Percentiles rank a stretch among this genome's conserved stretches.
phyloP scores from a whole-genome alignment of 306 rosid species.

The Trichosanthes truncata region DNA sequence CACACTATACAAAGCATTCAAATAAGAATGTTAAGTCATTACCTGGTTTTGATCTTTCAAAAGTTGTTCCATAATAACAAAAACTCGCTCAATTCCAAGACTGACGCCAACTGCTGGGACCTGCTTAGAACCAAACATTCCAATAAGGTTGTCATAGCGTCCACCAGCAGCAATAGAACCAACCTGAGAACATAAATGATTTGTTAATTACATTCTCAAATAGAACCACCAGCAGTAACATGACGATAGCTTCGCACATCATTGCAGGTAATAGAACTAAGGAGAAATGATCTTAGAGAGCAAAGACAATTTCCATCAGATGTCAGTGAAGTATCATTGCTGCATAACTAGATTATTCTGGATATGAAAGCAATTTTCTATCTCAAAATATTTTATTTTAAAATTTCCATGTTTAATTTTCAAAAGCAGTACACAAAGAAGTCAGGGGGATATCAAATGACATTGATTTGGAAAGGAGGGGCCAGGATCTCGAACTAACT shows the following conservation, averaged over 20 bases:
- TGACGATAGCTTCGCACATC: not conserved
- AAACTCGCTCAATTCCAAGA: slow-evolving; percentile 92
- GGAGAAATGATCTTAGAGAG: not conserved
- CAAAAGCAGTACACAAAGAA: not conserved
- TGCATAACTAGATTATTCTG: not conserved
- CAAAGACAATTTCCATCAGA: not conserved
- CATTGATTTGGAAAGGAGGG: not conserved
- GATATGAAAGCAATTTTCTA: not conserved
- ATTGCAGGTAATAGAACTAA: not conserved
- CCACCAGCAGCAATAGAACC: slow-evolving; percentile 97
- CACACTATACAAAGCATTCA: not conserved
- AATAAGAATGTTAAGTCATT: not conserved
- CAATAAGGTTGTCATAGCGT: slow-evolving; percentile 82
- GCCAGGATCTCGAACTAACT: not conserved
- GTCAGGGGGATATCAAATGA: not conserved
- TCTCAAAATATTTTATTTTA: not conserved
- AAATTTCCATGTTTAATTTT: not conserved
- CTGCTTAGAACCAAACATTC: slow-evolving; percentile 84
- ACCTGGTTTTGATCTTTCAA: slow-evolving; percentile 73
- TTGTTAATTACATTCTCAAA: not conserved
- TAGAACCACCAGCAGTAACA: no score
- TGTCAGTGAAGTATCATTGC: not conserved
- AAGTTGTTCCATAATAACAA: slow-evolving; percentile 76
- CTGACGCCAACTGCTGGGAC: slow-evolving; percentile 95
- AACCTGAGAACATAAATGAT: slow-evolving; percentile 35